Base-by-base conservation (phyloP, 805 yeast species). In the Sugiyamaella floridensis region DNA sequence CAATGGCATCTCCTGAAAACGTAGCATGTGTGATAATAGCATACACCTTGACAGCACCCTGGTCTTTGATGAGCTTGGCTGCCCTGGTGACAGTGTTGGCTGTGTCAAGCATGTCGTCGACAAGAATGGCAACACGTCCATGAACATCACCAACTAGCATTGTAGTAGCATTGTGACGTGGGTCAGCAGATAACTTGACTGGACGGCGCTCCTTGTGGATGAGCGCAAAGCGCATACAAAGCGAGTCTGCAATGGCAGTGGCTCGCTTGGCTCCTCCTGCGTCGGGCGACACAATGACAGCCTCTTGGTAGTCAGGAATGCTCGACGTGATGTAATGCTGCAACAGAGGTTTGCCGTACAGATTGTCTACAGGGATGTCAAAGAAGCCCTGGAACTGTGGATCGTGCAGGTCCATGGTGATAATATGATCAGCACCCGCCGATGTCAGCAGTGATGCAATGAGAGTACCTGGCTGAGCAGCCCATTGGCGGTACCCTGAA, bases 231-330 rank as follows among this genome's bases (percentile, higher is more conserved):
- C 89, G 79, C 73, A 93, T 79, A 16, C 88, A 89, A 53, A 93
- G 71, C 1, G 86, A 79, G 70, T 93, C 99, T 1, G 99, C 99
- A 55, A 93, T 79, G 1, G 92, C 85, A 1, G 96, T 87, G 32
- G 99, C 97, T 59, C 99, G 75, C 69, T 93, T 93, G 48, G 99
- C 99, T 57, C 99, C 99, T 64, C 99, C 99, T 19, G 97, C 93
- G 70, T 93, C 99, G 0, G 99, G 99, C 1, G 97, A 89, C 34
- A 93, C 97, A 61, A 93, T 82, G 7, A 93, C 96, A 43, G 92
- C 86, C 42, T 89, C 85, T 59, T 80, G 80, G 65, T 82, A 88
- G 56, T 86, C 70, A n/a, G 95, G 92, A 52, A 93, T 82, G 57
- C 76, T 75, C 54, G 84, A 82, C 19, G 80, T 75, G 55, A 93